Evolutionary conservation across 2,329 filamentous ascomycete species (phyloP).

Genomic region (Erysiphe pulchra): DNA sequence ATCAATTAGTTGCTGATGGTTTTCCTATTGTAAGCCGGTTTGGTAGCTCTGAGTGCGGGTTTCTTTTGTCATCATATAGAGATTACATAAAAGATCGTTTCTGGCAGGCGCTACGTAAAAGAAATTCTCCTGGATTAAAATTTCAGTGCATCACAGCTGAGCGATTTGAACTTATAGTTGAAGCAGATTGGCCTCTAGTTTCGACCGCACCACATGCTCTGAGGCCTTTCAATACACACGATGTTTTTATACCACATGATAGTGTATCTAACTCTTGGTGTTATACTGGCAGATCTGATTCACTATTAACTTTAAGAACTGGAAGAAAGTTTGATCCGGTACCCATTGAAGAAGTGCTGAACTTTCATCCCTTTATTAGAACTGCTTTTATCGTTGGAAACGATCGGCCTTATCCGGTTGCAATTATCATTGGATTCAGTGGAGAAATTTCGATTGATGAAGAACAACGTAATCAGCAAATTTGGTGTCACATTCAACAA

Average conservation of each 20-base stretch:
- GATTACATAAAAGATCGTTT: constrained; percentile 26
- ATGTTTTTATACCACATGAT: constrained; percentile 32
- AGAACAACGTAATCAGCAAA: constrained; percentile 15
- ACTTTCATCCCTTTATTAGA: constrained; percentile 17
- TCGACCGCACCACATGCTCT: constrained; percentile 30
- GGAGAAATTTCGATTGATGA: constrained; percentile 9
- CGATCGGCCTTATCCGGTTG: constrained; percentile 27
- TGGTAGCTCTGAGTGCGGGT: constrained; percentile 40
- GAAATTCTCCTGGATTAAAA: constrained; percentile 12
- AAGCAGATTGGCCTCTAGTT: constrained; percentile 29
- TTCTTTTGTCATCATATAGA: constrained; percentile 34
- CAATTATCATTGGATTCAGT: constrained; percentile 23
- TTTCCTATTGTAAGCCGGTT: constrained; percentile 35
- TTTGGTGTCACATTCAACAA: constrained; percentile 20
- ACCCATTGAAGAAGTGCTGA: constrained; percentile 29
- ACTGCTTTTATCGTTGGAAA: constrained; percentile 37
- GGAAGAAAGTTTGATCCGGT: constrained; percentile 45
- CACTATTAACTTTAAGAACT: constrained; percentile 33
- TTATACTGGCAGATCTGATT: constrained; percentile 34
- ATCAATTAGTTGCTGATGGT: constrained; percentile 22
- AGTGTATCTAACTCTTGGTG: constrained; percentile 28
- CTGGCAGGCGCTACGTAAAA: constrained; percentile 31
- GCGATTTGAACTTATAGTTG: constrained; percentile 27
- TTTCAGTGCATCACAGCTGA: constrained; percentile 22
- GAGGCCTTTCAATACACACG: constrained; percentile 34